phyloP scores from a whole-genome alignment of 768 basidiomycete genomes.

The Tephrocybe sp. region DNA sequence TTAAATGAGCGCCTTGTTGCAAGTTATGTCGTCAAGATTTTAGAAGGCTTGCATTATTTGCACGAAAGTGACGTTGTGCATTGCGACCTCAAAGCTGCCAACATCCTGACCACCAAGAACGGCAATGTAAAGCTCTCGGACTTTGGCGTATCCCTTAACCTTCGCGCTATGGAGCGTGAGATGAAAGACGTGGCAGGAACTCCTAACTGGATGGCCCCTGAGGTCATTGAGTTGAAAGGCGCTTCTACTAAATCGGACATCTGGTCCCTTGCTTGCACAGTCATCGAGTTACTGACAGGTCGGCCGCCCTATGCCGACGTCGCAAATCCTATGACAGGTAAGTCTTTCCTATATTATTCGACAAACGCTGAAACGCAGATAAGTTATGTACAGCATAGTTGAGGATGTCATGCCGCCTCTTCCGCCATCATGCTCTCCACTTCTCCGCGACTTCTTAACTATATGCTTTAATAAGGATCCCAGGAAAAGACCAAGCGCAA shows the following conservation, averaged over 20 bases:
- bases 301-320: slow-evolving; percentile 91
- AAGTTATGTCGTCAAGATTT: slow-evolving; percentile 92
- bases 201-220: slow-evolving; percentile 99
- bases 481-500: slow-evolving; percentile 75
- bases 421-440: slow-evolving; percentile 75
- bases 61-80: slow-evolving; percentile 91
- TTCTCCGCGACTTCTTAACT: slow-evolving; percentile 76
- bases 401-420: slow-evolving; percentile 89
- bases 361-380: slow-evolving; percentile 9
- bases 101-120: slow-evolving; percentile 97
- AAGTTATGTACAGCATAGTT: slow-evolving; percentile 96
- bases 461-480: slow-evolving; percentile 93
- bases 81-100: slow-evolving; percentile 97
- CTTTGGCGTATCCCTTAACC: slow-evolving; percentile 95
- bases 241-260: slow-evolving; percentile 93
- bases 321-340: slow-evolving; percentile 87
- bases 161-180: slow-evolving; percentile 85
- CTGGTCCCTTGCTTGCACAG: slow-evolving; percentile 94
- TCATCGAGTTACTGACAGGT: slow-evolving; percentile 92
- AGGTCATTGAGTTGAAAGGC: slow-evolving; percentile 94
- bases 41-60: slow-evolving; percentile 93
- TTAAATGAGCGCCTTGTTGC: slow-evolving; percentile 91
- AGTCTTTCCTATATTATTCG: slow-evolving; percentile 19
- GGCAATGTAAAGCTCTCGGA: slow-evolving; percentile 97
- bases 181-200: slow-evolving; percentile 89